Evolutionary conservation across 2,329 filamentous ascomycete species (phyloP), one percentile per base, ranked within the genome.

Genomic region (Clonostachys rhizophaga): DNA sequence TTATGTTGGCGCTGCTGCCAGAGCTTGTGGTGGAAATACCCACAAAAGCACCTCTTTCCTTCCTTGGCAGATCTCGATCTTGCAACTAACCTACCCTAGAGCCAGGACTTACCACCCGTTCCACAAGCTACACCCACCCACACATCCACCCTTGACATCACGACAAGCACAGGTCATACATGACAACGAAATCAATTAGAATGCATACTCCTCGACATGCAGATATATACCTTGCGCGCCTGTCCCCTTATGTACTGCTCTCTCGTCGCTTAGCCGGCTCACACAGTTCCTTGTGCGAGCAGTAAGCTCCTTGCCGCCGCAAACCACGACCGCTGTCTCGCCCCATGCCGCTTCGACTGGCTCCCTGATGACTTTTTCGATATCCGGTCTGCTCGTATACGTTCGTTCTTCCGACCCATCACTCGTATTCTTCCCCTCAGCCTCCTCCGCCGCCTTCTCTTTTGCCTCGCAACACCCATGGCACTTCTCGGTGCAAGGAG

Each of bases 171-270:
- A 30, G 24, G 9, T 30, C 24, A 30, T 30, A 30, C 24, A 30
- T 30, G 24, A 30, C 24, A 30, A 30, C 24, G 24, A 30, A 30
- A 30, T 20, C n/a, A 24, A 13, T 17, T 55, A 79, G 52, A 78
- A 79, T 20, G 70, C 71, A 59, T 83, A 84, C 58, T 84, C 79
- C 52, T 84, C 81, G 1, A 78, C 78, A 57, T 81, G 74, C 47
- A 84, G 55, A 56, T 76, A 73, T 39, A 84, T 83, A 0, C 81
- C 81, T 57, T 84, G 81, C 0, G 81, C 80, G 1, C 78, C 80
- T 0, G 79, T 83, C 6, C 81, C 81, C 59, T 84, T 84, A 56
- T 84, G 81, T 18, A 84, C 80, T 1, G 76, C 81, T 39, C 81
- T 65, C 62, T 84, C 80, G 54, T 84, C 79, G 46, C 78, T 81